Percentiles rank a stretch among this genome's conserved stretches.
Evolutionary conservation across 2,329 filamentous ascomycete species (phyloP).

Genomic region (Canariomyces notabilis): DNA sequence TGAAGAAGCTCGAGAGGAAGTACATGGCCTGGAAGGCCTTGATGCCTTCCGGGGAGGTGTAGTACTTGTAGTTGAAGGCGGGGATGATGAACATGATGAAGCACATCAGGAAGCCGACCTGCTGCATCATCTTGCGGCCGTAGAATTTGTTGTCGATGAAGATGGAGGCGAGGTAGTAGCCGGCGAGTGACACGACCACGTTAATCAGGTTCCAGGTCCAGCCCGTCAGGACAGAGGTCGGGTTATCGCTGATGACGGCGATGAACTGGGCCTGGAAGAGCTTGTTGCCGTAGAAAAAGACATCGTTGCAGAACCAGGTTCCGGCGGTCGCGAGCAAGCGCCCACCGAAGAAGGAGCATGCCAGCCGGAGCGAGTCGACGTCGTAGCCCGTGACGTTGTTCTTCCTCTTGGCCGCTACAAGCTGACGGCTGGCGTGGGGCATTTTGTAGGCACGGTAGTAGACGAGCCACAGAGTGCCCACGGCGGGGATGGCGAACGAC

Average conservation of each 20-base stretch:
- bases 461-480: constrained; percentile 88
- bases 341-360: constrained; percentile 77
- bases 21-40: constrained; percentile 97
- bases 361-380: constrained; percentile 71
- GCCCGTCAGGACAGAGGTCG: constrained; percentile 70
- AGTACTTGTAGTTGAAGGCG: constrained; percentile 83
- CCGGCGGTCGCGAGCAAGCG: constrained; percentile 82
- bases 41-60: constrained; percentile 65
- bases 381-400: constrained; percentile 88
- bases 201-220: constrained; percentile 96
- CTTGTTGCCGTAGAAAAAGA: constrained; percentile 99
- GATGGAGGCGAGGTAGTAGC: constrained; percentile 86
- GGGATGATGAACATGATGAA: constrained; percentile 93
- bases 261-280: constrained; percentile 94
- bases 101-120: constrained; percentile 85
- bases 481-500: constrained; percentile 84
- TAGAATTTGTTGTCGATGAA: constrained; percentile 96
- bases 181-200: constrained; percentile 74
- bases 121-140: constrained; percentile 94
- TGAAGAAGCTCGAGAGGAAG: constrained; percentile 97
- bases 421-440: constrained; percentile 78
- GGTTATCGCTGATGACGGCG: constrained; percentile 65
- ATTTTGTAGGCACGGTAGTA: constrained; percentile 97
- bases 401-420: constrained; percentile 79
- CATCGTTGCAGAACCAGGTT: constrained; percentile 92